These are phyloP conservation scores for Didymella glomerata DNA, from an alignment of 2,329 filamentous ascomycete genomes.

Conservation along the genomic window DNA sequence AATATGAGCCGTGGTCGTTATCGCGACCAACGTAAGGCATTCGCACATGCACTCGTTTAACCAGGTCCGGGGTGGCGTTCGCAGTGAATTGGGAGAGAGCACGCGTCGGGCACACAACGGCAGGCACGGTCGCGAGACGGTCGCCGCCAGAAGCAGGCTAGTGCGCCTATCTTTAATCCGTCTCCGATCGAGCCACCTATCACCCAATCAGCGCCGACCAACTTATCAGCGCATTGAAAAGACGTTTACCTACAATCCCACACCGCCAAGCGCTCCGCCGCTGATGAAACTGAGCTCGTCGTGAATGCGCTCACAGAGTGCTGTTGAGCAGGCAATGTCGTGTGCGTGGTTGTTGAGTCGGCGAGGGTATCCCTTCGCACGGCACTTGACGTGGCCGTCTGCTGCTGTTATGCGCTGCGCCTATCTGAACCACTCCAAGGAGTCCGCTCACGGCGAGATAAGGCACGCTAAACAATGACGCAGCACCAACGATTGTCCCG, in stretches of 20 bases:
- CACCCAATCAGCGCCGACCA: slow-evolving; percentile 21
- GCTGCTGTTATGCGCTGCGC: slow-evolving; percentile 14
- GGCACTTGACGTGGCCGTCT: slow-evolving; percentile 24
- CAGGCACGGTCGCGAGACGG: slow-evolving; percentile 13
- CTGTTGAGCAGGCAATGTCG: slow-evolving; percentile 16
- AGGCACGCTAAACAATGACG: slow-evolving; percentile 41
- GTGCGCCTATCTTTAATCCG: slow-evolving; percentile 11
- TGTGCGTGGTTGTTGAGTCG: slow-evolving; percentile 17
- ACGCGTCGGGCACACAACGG: slow-evolving; percentile 14
- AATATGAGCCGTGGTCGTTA: slow-evolving; percentile 6
- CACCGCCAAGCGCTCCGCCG: slow-evolving; percentile 42
- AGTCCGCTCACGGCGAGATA: slow-evolving; percentile 37
- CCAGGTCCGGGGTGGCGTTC: slow-evolving; percentile 20
- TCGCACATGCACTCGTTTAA: slow-evolving; percentile 17
- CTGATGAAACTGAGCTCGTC: slow-evolving; percentile 32
- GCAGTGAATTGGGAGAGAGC: slow-evolving; percentile 8
- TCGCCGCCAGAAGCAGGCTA: slow-evolving; percentile 15
- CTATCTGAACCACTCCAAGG: slow-evolving; percentile 25
- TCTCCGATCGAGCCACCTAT: slow-evolving; percentile 5
- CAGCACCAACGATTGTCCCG: slow-evolving; percentile 32
- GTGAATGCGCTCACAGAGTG: slow-evolving; percentile 15
- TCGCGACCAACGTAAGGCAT: slow-evolving; percentile 22
- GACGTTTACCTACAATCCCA: slow-evolving; percentile 27
- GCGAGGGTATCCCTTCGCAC: slow-evolving; percentile 23
- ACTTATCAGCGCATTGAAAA: slow-evolving; percentile 28